Percentiles rank a stretch among this genome's conserved stretches.
Conservation (phyloP, 495 filamentous ascomycete genomes). For the Venustampulla echinocandica region DNA sequence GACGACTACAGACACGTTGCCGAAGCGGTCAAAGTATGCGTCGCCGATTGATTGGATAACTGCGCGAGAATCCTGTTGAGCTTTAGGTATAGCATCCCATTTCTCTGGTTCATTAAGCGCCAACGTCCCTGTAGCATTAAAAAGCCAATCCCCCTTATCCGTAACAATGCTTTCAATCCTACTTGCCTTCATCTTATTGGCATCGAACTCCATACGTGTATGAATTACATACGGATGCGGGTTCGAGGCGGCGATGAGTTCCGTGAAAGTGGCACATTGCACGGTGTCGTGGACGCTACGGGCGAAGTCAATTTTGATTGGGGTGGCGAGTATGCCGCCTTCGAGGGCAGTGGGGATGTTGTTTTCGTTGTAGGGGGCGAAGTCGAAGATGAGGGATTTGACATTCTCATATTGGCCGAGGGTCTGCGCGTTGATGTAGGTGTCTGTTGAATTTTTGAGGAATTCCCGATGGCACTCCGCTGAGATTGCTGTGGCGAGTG, state of each 20-base stretch:
- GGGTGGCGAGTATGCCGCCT: constrained; percentile 17
- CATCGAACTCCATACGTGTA: constrained; percentile 18
- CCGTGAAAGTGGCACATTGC: constrained; percentile 25
- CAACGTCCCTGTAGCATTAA: constrained; percentile 30
- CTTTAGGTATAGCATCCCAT: constrained; percentile 38
- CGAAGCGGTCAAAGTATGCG: constrained; percentile 40
- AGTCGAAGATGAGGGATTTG: constrained; percentile 15
- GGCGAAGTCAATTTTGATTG: constrained; percentile 21
- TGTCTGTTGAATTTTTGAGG: constrained; percentile 33
- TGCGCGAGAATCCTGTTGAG: constrained; percentile 31
- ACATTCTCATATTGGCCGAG: constrained; percentile 28
- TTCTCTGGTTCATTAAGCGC: constrained; percentile 1
- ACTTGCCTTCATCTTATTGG: constrained; percentile 11
- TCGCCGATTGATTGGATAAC: constrained; percentile 41
- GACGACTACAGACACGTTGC: constrained; percentile 34
- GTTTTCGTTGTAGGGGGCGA: constrained; percentile 6
- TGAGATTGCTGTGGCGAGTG: not conserved
- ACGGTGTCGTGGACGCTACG: constrained; percentile 22
- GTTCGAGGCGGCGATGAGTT: constrained; percentile 23
- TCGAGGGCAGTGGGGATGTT: not conserved
- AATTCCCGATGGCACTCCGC: constrained; percentile 2
- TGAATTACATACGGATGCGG: constrained; percentile 22
- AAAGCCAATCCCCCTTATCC: constrained; percentile 29
- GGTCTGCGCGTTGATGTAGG: constrained; percentile 36
- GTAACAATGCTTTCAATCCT: constrained; percentile 30